Evolutionary conservation across 2,329 filamentous ascomycete species (phyloP), one percentile per base, ranked within the genome.

Genomic region (Fusarium sp.): DNA sequence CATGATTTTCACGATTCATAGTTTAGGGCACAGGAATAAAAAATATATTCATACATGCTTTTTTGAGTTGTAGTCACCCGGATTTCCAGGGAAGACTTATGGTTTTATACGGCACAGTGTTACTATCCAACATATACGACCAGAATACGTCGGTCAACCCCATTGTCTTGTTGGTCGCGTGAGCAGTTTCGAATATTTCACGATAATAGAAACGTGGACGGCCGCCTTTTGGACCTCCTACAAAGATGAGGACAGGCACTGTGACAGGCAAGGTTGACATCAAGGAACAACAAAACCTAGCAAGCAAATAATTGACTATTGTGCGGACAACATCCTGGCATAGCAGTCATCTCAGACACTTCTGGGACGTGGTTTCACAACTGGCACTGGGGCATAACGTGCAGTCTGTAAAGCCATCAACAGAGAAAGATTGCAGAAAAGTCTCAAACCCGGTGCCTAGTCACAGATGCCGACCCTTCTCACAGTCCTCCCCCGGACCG

Each of bases 401-500:
- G 29, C 17, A n/a, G 33, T 55, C 12, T 33, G 29, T 25, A 14
- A 14, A 22, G n/a, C 29, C 38, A n/a, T 46, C 38, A 18, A 25
- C 25, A 46, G 38, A 44, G 22, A n/a, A 39, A 35, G n/a, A 18
- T 14, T 22, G 18, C n/a, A 20, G 12, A 17, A 45, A 20, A 36
- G 35, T 27, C 12, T 33, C 38, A 31, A 45, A 25, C 8, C 29
- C 17, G n/a, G n/a, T 22, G 29, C 33, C 27, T 31, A 25, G 22
- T 25, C 41, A n/a, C 29, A 35, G 41, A 47, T 36, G 13, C 59
- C 55, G 50, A 55, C 17, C n/a, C n/a, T 33, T 33, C 45, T 59
- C 42, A 39, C 49, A 36, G 22, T 27, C 68, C 69, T 62, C 60
- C 55, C 45, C 60, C 68, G 68, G 69, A 33, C 47, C 65, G 60